These are phyloP conservation scores for Colletotrichum spaethianum DNA, from an alignment of 2,329 filamentous ascomycete species.

Conservation along the genomic window DNA sequence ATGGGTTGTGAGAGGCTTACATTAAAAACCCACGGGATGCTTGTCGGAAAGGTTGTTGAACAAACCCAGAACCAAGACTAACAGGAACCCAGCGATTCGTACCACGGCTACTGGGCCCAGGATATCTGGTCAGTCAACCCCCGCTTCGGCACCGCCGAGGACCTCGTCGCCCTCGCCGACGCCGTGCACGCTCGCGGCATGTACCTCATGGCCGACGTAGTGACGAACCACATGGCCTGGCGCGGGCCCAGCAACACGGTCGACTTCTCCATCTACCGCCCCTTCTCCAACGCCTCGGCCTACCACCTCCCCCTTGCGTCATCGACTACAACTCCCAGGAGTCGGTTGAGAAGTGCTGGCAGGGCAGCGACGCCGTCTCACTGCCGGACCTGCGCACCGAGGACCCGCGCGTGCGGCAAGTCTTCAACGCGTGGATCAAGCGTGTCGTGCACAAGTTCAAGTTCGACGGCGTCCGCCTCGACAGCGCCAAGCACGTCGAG, in stretches of 20 bases:
- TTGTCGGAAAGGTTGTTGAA: not conserved
- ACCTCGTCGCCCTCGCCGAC: conserved; percentile 69
- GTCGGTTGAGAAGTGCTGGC: conserved; percentile 66
- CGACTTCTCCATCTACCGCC: conserved; percentile 51
- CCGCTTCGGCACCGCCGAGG: conserved; percentile 70
- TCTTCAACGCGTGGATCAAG: conserved; percentile 72
- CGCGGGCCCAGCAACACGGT: conserved; percentile 64
- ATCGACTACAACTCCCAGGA: conserved; percentile 68
- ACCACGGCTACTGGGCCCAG: conserved; percentile 70
- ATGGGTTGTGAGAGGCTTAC: not conserved
- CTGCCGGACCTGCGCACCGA: conserved; percentile 76
- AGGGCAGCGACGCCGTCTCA: conserved; percentile 59
- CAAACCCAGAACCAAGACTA: not conserved
- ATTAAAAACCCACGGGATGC: not conserved
- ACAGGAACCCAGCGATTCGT: conserved; percentile 57
- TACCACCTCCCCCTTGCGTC: conserved; percentile 73
- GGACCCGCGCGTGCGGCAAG: conserved; percentile 59
- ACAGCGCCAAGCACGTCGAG: conserved; percentile 74
- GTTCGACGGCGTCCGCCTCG: conserved; percentile 74
- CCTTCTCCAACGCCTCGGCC: conserved; percentile 67
- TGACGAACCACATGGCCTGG: conserved; percentile 67
- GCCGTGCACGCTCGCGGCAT: conserved; percentile 67
- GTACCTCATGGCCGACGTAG: conserved; percentile 75
- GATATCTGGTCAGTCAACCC: conserved; percentile 68
- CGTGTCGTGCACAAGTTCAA: conserved; percentile 71